phyloP scores from a whole-genome alignment of 495 filamentous ascomycete species.

The Cladorrhinum samala region DNA sequence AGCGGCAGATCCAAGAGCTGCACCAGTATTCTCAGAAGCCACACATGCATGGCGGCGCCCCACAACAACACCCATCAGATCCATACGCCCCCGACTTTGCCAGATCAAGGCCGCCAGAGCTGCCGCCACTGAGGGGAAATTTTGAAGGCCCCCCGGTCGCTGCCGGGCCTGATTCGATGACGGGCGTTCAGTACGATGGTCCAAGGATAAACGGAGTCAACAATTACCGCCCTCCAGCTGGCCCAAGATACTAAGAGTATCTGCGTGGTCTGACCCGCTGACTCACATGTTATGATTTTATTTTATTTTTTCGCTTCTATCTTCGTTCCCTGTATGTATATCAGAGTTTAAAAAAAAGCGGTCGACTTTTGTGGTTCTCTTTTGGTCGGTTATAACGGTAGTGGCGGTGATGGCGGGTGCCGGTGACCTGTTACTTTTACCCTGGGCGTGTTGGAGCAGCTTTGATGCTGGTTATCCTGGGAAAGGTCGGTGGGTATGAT shows the following conservation, averaged over 20 bases:
- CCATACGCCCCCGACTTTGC: constrained; percentile 28
- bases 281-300: too few relatives aligned
- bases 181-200: constrained; percentile 49
- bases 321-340: neutral
- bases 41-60: constrained; percentile 18
- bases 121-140: constrained; percentile 44
- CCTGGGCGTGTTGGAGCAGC: too few relatives aligned
- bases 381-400: neutral
- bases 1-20: constrained; percentile 43
- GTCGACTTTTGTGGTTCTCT: neutral
- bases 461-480: too few relatives aligned
- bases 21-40: constrained; percentile 1
- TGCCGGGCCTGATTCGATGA: constrained; percentile 41
- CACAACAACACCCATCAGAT: constrained; percentile 15
- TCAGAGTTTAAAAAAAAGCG: neutral
- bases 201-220: constrained; percentile 25
- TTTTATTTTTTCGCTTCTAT: neutral
- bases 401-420: neutral
- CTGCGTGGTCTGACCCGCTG: too few relatives aligned
- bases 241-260: constrained; percentile 10
- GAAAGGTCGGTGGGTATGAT: too few relatives aligned
- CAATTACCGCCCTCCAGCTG: constrained; percentile 27
- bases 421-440: neutral
- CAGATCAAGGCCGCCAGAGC: constrained; percentile 32
- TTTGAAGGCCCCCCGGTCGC: constrained; percentile 20